Evolutionary conservation across 1,284 basidiomycete species (phyloP), one percentile per base, ranked within the genome.

Genomic region (Cryptococcus maquisensis): DNA sequence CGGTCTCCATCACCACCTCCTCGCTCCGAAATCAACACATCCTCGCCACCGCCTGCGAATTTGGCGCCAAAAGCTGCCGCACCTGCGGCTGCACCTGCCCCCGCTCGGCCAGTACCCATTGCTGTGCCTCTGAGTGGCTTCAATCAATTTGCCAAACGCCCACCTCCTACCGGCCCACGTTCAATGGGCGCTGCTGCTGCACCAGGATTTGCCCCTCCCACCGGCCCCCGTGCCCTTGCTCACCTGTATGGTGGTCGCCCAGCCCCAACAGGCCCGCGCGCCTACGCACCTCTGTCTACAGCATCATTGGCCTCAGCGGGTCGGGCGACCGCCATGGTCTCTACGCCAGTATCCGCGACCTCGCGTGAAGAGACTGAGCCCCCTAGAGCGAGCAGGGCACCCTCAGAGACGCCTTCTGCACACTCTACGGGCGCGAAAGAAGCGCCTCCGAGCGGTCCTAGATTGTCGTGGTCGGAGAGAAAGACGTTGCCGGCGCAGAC

Each of bases 161-260:
- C 51, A 39, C 56, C 55, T n/a, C 63, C 62, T 23, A 60, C 64
- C 35, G 67, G 61, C 37, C 66, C 63, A 10, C 51, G 66, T 13
- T 59, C 58, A 40, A 59, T 66, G 20, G 47, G 65, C 42, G 37
- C 60, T 3, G 28, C 28, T 32, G 28, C 28, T 32, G 28, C 28
- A 32, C 28, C 28, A 32, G 64, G 65, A 1, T 57, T 67, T 6
- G 59, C 64, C 9, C 66, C 66, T 0, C 64, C 67, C 0, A 64
- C 66, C 1, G 61, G 62, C 3, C 62, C 64, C 12, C 51, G 64
- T 23, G 66, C 64, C 2, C 56, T 63, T 15, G 50, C 52, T 4
- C 55, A 59, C 24, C 44, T 59, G 21, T 52, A 51, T 36, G 47
- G 47, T 13, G 36, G 35, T 23, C 23, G 52, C 23, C 43, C 38